Evolutionary conservation across 2,329 filamentous ascomycete genomes (phyloP), one percentile per base, ranked within the genome.

Genomic region (Hansfordia pulvinata): DNA sequence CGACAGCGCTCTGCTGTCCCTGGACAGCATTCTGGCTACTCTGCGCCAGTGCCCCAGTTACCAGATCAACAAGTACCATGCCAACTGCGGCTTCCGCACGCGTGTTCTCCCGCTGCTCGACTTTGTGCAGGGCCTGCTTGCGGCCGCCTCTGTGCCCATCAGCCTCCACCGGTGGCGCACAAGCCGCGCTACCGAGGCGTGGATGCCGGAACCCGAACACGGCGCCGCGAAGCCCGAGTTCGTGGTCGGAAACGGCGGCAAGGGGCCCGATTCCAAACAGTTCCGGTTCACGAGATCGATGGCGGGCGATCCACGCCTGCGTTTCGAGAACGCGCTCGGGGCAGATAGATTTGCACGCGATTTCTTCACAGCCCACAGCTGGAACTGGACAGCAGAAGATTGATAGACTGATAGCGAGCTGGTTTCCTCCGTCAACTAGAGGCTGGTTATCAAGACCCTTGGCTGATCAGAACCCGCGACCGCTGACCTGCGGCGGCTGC

Each of bases 1-100:
- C 3, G 58, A 66, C 31, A 53, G 53, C 4, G 70, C 75, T 14
- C 53, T 58, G 17, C 60, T 72, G n/a, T 72, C 80, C 33, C 54
- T 83, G 3, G 60, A 70, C 29, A 56, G 64, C 15, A 43, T 85
- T 2, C 44, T 85, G 10, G 53, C 66, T 8, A 60, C 61, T 0
- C 53, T 85, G 13, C 64, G 70, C 19, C 72, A 83, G 47, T 73
- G 67, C 26, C 74, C 79, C 1, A 65, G 62, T 29, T 85, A 85
- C 43, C 80, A 85, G 46, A 65, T 85, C 32, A 77, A 86, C 47
- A 66, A 64, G 36, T 60, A 83, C 42, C 80, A 86, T 46, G 62
- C 62, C 2, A 78, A 84, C 46, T 86, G 80, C 42, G 80, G 80
- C 2, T 57, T 82, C 19, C 59, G 77, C 23, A 71, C 69, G 3